phyloP scores from a whole-genome alignment of 176 grass and related monocot genomes.

The Raddia guianensis region DNA sequence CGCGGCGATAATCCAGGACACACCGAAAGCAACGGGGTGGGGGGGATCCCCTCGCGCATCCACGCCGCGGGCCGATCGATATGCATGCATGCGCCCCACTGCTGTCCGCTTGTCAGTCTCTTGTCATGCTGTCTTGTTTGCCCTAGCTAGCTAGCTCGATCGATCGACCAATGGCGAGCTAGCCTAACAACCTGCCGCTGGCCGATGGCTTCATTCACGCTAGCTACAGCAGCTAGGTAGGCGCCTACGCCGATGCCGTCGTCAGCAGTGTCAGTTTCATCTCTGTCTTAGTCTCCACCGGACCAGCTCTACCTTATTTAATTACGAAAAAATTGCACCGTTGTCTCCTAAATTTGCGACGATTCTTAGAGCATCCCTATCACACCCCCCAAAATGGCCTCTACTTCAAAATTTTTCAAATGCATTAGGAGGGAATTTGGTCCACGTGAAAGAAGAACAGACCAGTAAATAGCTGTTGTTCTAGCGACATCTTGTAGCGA shows the following conservation, averaged over 20 bases:
- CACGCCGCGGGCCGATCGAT: neutral
- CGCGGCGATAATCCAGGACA: neutral
- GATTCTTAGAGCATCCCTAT: too few relatives aligned
- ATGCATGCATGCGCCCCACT: neutral
- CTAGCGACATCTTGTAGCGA: too few relatives aligned
- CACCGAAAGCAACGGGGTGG: conserved; percentile 41
- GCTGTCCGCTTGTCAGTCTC: conserved; percentile 14
- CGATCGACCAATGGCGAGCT: neutral
- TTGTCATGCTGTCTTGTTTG: conserved; percentile 45
- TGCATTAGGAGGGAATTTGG: too few relatives aligned
- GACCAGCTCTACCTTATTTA: too few relatives aligned
- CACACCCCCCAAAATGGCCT: too few relatives aligned
- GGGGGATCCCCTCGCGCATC: neutral
- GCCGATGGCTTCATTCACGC: neutral
- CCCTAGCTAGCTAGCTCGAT: neutral
- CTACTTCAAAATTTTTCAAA: too few relatives aligned
- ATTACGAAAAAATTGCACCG: too few relatives aligned
- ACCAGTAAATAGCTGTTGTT: too few relatives aligned
- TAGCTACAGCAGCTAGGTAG: neutral
- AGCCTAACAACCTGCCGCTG: neutral
- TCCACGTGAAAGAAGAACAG: too few relatives aligned
- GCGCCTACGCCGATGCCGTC: neutral
- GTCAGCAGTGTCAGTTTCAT: neutral
- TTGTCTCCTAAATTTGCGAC: too few relatives aligned
- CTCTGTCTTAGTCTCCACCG: neutral